phyloP scores from a whole-genome alignment of 352 stramenopile genomes.

The Globisporangium mamillatum region DNA sequence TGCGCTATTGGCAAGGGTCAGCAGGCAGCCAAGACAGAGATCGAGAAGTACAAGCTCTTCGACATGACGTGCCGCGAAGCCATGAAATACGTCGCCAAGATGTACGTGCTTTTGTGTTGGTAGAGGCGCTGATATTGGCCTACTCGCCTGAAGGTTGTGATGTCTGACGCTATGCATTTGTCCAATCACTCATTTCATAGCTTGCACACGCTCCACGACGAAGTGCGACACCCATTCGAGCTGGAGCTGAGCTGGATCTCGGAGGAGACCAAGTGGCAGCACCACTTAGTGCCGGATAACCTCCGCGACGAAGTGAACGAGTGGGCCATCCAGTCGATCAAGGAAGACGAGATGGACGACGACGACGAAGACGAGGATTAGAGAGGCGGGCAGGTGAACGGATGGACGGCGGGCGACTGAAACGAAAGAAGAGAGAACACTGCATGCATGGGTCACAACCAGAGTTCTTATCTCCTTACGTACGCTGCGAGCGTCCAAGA shows the following conservation, averaged over 20 bases:
- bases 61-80: constrained; percentile 94
- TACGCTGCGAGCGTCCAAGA: not conserved
- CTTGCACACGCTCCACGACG: constrained; percentile 95
- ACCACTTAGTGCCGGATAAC: constrained; percentile 91
- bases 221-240: constrained; percentile 98
- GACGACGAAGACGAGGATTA: constrained; percentile 83
- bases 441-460: not conserved
- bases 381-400: not conserved
- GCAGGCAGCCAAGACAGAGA: constrained; percentile 98
- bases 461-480: not conserved
- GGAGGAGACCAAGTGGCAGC: constrained; percentile 94
- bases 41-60: constrained; percentile 97
- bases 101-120: constrained; percentile 57
- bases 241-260: constrained; percentile 98
- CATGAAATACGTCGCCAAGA: constrained; percentile 98
- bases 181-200: constrained; percentile 25
- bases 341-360: constrained; percentile 87
- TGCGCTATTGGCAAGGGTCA: constrained; percentile 96
- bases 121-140: not conserved
- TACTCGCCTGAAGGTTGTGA: not conserved
- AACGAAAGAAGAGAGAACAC: not conserved
- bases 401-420: not conserved
- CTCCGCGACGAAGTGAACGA: constrained; percentile 83
- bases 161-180: not conserved
- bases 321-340: constrained; percentile 83